These are phyloP conservation scores for Penicillium longicatenatum DNA, from an alignment of 495 filamentous ascomycete species.

Conservation along the genomic window DNA sequence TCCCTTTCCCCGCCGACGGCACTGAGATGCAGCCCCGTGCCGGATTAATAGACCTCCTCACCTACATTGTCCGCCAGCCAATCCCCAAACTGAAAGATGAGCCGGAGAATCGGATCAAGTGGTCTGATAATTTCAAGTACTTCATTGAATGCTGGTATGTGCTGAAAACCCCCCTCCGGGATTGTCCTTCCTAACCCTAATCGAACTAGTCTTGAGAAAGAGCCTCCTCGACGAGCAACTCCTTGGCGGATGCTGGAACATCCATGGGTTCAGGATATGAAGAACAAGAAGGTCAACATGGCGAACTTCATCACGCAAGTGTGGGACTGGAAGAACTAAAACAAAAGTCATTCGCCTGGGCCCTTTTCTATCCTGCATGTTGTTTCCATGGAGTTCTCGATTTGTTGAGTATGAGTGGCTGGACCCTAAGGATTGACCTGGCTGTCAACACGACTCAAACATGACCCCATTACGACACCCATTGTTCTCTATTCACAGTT, in stretches of 20 bases:
- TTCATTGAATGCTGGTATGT: conserved; percentile 99
- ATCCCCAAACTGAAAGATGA: conserved; percentile 97
- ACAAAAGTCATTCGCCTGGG: conserved; percentile 10
- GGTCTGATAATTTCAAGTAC: conserved; percentile 97
- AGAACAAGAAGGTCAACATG: conserved; percentile 95
- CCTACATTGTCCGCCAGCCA: conserved; percentile 94
- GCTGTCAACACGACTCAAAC: conserved; percentile 46
- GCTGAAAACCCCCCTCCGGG: neutral
- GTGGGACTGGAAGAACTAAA: conserved; percentile 84
- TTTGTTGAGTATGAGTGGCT: conserved; percentile 41
- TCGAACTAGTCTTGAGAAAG: conserved; percentile 87
- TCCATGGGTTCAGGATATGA: conserved; percentile 97
- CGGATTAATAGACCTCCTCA: conserved; percentile 90
- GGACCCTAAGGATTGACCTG: conserved; percentile 47
- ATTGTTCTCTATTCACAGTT: conserved; percentile 17
- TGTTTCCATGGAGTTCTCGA: conserved; percentile 16
- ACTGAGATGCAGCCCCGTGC: conserved; percentile 88
- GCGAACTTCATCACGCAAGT: conserved; percentile 85
- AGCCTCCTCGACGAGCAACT: conserved; percentile 78
- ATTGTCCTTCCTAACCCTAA: conserved; percentile 9
- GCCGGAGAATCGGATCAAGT: conserved; percentile 73
- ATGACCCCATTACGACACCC: conserved; percentile 14
- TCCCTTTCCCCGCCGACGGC: conserved; percentile 95
- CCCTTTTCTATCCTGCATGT: conserved; percentile 19
- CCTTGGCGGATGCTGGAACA: conserved; percentile 99